Conservation (phyloP, 2,329 filamentous ascomycete genomes). For the Nemania sp. region DNA sequence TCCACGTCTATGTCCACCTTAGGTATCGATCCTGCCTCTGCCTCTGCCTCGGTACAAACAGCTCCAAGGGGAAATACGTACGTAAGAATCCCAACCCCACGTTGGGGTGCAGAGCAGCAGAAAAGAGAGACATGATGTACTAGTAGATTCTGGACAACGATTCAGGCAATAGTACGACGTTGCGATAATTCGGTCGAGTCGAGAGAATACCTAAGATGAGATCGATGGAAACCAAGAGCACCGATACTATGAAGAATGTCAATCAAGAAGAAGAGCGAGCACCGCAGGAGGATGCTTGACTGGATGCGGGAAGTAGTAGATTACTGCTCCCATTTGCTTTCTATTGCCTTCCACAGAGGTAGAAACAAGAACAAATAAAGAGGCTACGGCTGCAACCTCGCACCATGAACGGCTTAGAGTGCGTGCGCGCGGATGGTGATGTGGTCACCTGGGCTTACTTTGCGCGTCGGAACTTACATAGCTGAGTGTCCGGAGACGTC, state of each 20-base stretch:
- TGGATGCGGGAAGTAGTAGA: neutral
- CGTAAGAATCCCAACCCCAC: conserved; percentile 39
- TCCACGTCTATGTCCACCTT: neutral
- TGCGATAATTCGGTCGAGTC: too few species aligned
- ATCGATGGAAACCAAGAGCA: too few species aligned
- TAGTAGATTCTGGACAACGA: too few species aligned
- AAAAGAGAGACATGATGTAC: conserved; percentile 38
- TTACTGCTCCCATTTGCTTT: neutral
- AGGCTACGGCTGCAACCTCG: too few species aligned
- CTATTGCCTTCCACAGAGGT: neutral
- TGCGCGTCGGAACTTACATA: neutral
- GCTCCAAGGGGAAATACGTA: conserved; percentile 23
- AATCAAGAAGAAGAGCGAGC: neutral
- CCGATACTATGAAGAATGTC: neutral
- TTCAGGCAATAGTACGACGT: neutral
- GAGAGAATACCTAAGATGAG: too few species aligned
- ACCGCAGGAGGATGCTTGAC: neutral
- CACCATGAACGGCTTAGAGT: too few species aligned
- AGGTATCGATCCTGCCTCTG: neutral
- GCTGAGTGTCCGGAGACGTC: conserved; percentile 17
- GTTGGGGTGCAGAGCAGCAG: conserved; percentile 38
- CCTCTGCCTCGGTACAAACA: neutral
- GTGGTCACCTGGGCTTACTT: conserved; percentile 2
- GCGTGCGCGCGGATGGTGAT: too few species aligned
- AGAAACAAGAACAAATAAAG: neutral